Evolutionary conservation across 495 filamentous ascomycete genomes (phyloP), one percentile per base, ranked within the genome.

Genomic region (Friedmanniomyces endolithicus): DNA sequence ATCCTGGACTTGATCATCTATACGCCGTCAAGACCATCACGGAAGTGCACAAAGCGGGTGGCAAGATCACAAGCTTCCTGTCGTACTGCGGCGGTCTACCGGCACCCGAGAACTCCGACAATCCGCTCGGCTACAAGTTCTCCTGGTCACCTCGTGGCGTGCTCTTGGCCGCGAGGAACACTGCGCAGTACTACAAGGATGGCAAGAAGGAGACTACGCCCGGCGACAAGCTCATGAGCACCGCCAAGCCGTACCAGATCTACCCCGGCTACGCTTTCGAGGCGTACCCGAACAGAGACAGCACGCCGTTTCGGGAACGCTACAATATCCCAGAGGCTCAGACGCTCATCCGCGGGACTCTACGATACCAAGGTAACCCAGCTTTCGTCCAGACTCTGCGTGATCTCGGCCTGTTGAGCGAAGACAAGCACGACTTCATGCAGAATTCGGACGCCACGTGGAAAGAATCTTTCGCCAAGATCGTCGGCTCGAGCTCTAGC

Each of bases 71-170:
- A 20, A 76, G 75, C 34, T 96, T 97, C 77, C 66, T 86, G 24
- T 87, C 81, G 19, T 96, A 87, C 76, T 97, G 94, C 59, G 88
- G 92, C 64, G 92, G 90, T 54, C 77, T 90, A 0, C 85, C 85
- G 11, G 82, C 86, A 49, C 86, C 87, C 29, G 90, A 95, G 69
- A 75, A 75, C 70, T 88, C 86, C 11, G 84, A 83, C 68, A 96
- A 96, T 74, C 90, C 92, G 25, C 75, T 95, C 22, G 90, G 92
- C 37, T 98, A 95, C 78, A 95, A 96, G 73, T 96, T 95, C 78
- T 86, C 83, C 23, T 72, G 67, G 66, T 65, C 63, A 14, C 79
- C 81, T 60, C 81, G 92, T 49, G 92, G 92, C 63, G 88, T 95
- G 48, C 75, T 97, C 2, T 75, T 98, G 11, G 89, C 92, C 9